Base-by-base conservation (phyloP, 2,329 filamentous ascomycete genomes). In the Dactylellina sp. region DNA sequence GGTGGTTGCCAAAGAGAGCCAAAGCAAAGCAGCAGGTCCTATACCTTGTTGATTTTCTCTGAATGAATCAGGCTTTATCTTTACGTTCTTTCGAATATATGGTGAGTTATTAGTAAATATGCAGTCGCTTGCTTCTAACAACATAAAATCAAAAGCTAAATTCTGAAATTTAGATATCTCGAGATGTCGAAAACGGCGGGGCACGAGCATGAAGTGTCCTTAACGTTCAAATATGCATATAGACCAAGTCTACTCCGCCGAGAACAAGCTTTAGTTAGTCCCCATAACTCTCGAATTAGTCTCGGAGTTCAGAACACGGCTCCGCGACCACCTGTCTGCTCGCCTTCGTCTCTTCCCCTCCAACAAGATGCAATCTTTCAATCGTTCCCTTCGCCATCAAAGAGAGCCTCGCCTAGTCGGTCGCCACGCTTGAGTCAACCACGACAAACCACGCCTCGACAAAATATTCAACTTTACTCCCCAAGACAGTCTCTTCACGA, bases 201-300 rank as follows among this genome's bases (percentile, higher is more conserved):
- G n/a, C 68, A 65, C 16, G 68, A 72, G 28, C 68, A 65, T 9
- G 68, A 65, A 47, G 46, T 64, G 46, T 61, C 68, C n/a, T 60
- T 72, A 60, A 55, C 53, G 6, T 72, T 72, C 60, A 72, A 72
- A 52, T 50, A 65, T 42, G 68, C 68, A 42, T 72, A 72, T 50
- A 39, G 55, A 44, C 68, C 68, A 16, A 65, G 68, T 37, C 49
- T 55, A 9, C 60, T 72, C 7, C 44, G 60, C 22, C 44, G 56
- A 9, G 46, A 65, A 16, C 47, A 32, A 9, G 20, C 40, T 6
- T 14, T 46, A 12, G 39, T 61, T 25, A 72, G 68, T 39, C 68
- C 68, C 28, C 68, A 49, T 12, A 53, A 35, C 11, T 72, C 68
- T 55, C 60, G 60, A 39, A 65, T 46, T n/a, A 65, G 65, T 25